Evolutionary conservation across 495 filamentous ascomycete species (phyloP).

Genomic region (Penicillium daleae): DNA sequence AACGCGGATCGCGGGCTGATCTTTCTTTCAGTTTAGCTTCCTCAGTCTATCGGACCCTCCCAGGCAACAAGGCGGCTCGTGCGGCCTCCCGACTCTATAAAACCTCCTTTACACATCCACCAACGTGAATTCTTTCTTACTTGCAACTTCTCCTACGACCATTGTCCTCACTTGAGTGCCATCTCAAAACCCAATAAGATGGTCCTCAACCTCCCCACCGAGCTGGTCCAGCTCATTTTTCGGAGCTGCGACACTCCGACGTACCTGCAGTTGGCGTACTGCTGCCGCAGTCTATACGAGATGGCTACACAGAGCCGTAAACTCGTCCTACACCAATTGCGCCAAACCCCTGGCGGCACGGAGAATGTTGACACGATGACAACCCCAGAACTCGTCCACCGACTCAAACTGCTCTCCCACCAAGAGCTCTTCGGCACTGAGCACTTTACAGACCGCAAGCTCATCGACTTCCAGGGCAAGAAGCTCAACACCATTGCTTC

Average conservation of each 20-base stretch:
- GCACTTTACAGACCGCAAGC: conserved; percentile 28
- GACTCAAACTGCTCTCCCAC: conserved; percentile 27
- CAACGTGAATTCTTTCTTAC: background rate
- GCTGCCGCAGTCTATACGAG: conserved; percentile 67
- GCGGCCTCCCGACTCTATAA: conserved; percentile 14
- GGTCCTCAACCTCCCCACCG: conserved; percentile 43
- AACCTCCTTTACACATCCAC: background rate
- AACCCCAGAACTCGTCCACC: conserved; percentile 33
- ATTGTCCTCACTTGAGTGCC: no score
- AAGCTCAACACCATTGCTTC: conserved; percentile 40
- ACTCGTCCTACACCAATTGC: conserved; percentile 40
- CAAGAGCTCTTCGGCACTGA: conserved; percentile 40
- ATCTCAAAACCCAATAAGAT: conserved; percentile 17
- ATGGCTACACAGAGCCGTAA: conserved; percentile 74
- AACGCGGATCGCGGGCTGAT: background rate
- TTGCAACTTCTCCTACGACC: background rate
- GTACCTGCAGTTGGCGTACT: conserved; percentile 41
- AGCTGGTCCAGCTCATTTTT: conserved; percentile 47
- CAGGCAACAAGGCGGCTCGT: conserved; percentile 14
- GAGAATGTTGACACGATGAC: conserved; percentile 17
- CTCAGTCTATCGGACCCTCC: no score
- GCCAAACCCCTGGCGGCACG: conserved; percentile 34
- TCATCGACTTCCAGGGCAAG: conserved; percentile 27
- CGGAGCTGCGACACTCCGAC: conserved; percentile 34
- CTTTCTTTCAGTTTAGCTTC: conserved; percentile 4